These are phyloP conservation scores for Chiua sp. DNA, from an alignment of 1,284 basidiomycete genomes.

Conservation along the genomic window DNA sequence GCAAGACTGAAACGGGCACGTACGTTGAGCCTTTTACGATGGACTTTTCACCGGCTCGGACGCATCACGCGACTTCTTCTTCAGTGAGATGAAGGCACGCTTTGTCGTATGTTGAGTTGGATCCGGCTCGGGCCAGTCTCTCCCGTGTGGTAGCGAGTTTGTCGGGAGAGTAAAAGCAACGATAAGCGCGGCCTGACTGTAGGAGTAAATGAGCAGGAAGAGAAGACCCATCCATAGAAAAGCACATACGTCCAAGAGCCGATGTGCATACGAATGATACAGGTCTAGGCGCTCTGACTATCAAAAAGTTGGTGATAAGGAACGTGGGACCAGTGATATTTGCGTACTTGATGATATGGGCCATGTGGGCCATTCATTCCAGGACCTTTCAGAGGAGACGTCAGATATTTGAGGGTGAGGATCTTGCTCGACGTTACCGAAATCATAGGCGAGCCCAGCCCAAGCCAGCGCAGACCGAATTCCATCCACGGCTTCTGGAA, in stretches of 20 bases:
- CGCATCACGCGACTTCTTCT: slow-evolving; percentile 80
- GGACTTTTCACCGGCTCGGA: slow-evolving; percentile 77
- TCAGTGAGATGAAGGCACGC: slow-evolving; percentile 84
- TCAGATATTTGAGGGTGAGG: not conserved
- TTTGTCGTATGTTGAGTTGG: slow-evolving; percentile 84
- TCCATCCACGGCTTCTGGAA: slow-evolving; percentile 84
- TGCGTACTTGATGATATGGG: slow-evolving; percentile 83
- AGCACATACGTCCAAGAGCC: slow-evolving; percentile 70
- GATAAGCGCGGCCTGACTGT: slow-evolving; percentile 88
- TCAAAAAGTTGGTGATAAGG: slow-evolving; percentile 2
- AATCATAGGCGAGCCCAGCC: slow-evolving; percentile 95
- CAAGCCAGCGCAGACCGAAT: slow-evolving; percentile 82
- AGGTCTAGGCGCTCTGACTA: slow-evolving; percentile 90
- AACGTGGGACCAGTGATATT: not conserved
- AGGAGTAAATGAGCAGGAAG: not conserved
- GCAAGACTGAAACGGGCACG: slow-evolving; percentile 33
- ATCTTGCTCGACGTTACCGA: slow-evolving; percentile 58
- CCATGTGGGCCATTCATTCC: slow-evolving; percentile 74
- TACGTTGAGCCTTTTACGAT: slow-evolving; percentile 91
- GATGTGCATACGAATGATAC: slow-evolving; percentile 77
- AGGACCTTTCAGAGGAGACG: slow-evolving; percentile 58
- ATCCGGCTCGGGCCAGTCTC: slow-evolving; percentile 71
- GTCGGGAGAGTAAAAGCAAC: slow-evolving; percentile 89
- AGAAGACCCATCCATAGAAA: accelerated
- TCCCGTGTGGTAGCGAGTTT: slow-evolving; percentile 71